Percentiles rank a stretch among this genome's conserved stretches.
These are phyloP conservation scores for Metschnikowia noctiluminum DNA, from an alignment of 805 yeast genomes.

Conservation along the genomic window DNA sequence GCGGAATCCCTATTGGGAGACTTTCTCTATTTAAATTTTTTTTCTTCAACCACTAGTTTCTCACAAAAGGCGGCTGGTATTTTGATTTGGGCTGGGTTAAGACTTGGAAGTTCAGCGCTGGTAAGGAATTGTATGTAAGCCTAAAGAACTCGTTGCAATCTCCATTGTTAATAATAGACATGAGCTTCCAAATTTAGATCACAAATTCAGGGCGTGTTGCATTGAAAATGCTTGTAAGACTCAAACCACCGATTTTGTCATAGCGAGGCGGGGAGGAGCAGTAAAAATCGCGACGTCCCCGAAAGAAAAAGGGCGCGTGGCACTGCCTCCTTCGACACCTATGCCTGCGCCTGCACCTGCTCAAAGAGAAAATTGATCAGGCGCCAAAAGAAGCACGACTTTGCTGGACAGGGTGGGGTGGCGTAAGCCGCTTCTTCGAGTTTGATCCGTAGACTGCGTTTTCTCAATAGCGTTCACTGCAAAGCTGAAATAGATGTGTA, in stretches of 20 bases:
- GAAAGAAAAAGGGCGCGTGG: conserved; percentile 4
- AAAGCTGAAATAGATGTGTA: too few species aligned
- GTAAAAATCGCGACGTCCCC: not conserved
- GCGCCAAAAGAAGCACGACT: not conserved
- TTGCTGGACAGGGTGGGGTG: conserved; percentile 1
- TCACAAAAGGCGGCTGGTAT: too few species aligned
- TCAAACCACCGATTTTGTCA: not conserved
- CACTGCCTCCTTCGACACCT: conserved; percentile 6
- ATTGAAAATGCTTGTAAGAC: not conserved
- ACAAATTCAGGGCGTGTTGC: not conserved
- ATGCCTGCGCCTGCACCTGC: not conserved
- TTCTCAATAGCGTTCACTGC: too few species aligned
- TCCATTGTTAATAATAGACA: too few species aligned
- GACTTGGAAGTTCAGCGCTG: too few species aligned
- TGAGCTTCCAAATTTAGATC: not conserved
- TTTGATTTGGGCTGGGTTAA: too few species aligned
- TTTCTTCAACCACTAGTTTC: too few species aligned
- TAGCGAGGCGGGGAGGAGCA: not conserved
- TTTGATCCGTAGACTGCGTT: too few species aligned
- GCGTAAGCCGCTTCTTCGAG: not conserved
- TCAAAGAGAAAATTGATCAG: not conserved
- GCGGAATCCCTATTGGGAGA: not conserved
- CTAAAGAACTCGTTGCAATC: too few species aligned
- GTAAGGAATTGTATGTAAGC: too few species aligned
- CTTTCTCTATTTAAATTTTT: too few species aligned